Base-by-base conservation (phyloP, 192 early-diverging fungal genomes). In the Entophlyctis luteolus region DNA sequence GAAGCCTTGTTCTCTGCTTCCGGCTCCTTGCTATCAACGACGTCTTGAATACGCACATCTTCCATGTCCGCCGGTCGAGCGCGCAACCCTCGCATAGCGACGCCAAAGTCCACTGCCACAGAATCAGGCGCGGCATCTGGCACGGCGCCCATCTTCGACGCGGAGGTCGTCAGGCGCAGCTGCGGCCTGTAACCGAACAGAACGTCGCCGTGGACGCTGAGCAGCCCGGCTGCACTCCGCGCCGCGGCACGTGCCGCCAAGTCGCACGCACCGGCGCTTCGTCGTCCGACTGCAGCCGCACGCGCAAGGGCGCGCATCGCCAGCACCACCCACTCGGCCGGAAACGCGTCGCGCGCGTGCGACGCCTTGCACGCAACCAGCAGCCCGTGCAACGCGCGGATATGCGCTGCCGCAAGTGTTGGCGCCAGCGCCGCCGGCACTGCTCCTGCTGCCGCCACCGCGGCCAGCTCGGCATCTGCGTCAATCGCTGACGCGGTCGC, bases 101-200 rank as follows among this genome's bases (percentile, higher is more conserved):
- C 14, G n/a, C 38, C 57, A 35, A 31, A 6, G 29, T 0, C 55
- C 55, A 29, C 29, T 56, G 35, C 20, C 55, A n/a, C n/a, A n/a
- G n/a, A n/a, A n/a, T n/a, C n/a, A n/a, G n/a, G n/a, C n/a, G n/a
- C n/a, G n/a, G n/a, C n/a, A n/a, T n/a, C n/a, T n/a, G n/a, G n/a
- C n/a, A 22, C 25, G 10, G 35, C 6, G 10, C 22, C 31, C 33
- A 31, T 20, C 33, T 12, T 56, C 55, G 29, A 8, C 18, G n/a
- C 55, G 29, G n/a, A 25, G 29, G 6, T 34, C 33, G 35, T 56
- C 31, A 56, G 8, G 10, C 8, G 8, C 39, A 42, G 10, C 39
- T 12, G 39, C 42, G 48, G 76, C 62, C 60, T 42, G 23, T 63
- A 63, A 4, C 60, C 60, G 34, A 63, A 63, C 46, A 63, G 29